Evolutionary conservation across 2,329 filamentous ascomycete genomes (phyloP), one percentile per base, ranked within the genome.

Genomic region (Ceratocystis colombiana): DNA sequence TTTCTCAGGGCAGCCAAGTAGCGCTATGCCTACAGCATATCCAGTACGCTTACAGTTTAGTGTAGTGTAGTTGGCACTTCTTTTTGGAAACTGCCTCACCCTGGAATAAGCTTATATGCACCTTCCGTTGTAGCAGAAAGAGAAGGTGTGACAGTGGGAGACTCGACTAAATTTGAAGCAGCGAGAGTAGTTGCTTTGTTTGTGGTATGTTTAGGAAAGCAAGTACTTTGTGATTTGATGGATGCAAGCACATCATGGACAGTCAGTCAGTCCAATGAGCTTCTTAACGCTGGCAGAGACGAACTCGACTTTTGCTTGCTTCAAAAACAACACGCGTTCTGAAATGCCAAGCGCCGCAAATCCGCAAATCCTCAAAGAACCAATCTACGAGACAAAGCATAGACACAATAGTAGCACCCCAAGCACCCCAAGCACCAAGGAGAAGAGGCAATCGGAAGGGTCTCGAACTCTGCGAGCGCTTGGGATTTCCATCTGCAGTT

Each of bases 281-380:
- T 41, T 41, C 37, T 12, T 8, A 41, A 12, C 37, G 10, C 10
- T 41, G 37, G 37, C 37, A 41, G 37, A 41, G 37, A 41, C 37
- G 10, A 12, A 3, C 37, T 41, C 37, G 10, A 41, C 37, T 41
- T 10, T 12, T 41, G 37, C 8, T 41, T 10, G 8, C 37, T 12
- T 12, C 37, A 12, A 41, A 37, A 33, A 7, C 37, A 41, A 53
- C 10, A 53, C 25, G 53, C 28, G 53, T 59, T 25, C 28, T 59
- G 25, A 59, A 59, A 59, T 59, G 53, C 53, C 53, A 59, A 59
- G 53, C 28, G 53, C 53, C 53, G 28, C 28, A 59, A 59, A 59
- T 59, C 53, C 28, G 53, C 15, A n/a, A 33, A 59, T 59, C 53
- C 37, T 41, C 15, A n/a, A 30, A 30, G 12, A 37, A 30, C 33